A percentile compares a stretch with the other conserved stretches of the same genome.
Evolutionary conservation across 306 rosid genomes (phyloP).

Genomic region (Ceratonia siliqua): DNA sequence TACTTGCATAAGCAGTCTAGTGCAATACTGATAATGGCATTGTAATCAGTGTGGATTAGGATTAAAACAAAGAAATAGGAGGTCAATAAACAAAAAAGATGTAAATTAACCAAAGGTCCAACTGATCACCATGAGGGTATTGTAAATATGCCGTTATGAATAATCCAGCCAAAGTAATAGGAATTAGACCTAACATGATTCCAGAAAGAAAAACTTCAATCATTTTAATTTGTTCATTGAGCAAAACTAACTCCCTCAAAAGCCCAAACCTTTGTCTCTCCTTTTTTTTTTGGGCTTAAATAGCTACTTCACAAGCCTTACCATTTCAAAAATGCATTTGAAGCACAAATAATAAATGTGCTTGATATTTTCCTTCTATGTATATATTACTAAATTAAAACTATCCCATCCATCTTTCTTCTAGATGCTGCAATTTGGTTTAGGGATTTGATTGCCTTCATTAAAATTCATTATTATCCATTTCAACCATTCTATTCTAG

Average conservation of each 20-base stretch:
- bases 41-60: neutral
- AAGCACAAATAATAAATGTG: neutral
- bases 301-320: constrained; percentile 16
- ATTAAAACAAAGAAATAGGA: no score
- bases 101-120: no score
- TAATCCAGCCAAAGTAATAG: no score
- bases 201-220: no score
- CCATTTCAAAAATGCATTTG: constrained; percentile 10
- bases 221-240: no score
- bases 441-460: neutral
- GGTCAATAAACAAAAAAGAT: no score
- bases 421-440: neutral
- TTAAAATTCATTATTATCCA: neutral
- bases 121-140: no score
- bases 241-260: constrained; percentile 16
- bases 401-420: neutral
- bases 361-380: neutral
- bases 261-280: neutral
- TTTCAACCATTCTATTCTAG: neutral
- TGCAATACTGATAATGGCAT: neutral
- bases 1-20: constrained; percentile 7
- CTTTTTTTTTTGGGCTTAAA: neutral
- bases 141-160: no score
- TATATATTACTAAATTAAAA: constrained; percentile 1
- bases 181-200: no score